phyloP scores from a whole-genome alignment of 371 early-diverging fungal genomes.

The Apophysomyces variabilis region DNA sequence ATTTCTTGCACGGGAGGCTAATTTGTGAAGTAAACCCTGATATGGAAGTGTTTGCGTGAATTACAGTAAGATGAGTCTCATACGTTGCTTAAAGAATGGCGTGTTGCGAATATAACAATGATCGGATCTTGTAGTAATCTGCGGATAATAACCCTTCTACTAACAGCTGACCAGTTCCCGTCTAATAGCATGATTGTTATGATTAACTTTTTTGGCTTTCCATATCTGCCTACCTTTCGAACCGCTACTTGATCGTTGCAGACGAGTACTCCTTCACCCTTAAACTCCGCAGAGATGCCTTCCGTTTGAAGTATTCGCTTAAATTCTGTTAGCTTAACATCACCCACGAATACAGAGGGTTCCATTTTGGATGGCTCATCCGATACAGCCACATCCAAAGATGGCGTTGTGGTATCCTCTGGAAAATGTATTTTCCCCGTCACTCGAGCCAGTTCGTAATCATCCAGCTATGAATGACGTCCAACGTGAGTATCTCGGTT shows the following conservation, averaged over 20 bases:
- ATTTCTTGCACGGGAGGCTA: no score
- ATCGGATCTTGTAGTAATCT: conserved; percentile 68
- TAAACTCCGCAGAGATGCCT: conserved; percentile 85
- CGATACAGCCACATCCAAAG: conserved; percentile 70
- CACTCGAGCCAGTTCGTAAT: conserved; percentile 79
- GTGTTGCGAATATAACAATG: conserved; percentile 65
- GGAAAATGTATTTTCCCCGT: conserved; percentile 75
- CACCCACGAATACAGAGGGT: conserved; percentile 84
- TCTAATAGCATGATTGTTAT: conserved; percentile 26
- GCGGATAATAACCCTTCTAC: conserved; percentile 62
- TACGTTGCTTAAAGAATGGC: conserved; percentile 55
- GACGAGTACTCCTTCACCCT: conserved; percentile 82
- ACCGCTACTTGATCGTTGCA: conserved; percentile 82
- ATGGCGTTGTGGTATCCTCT: conserved; percentile 71
- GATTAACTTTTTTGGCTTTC: neutral
- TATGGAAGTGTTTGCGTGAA: no score
- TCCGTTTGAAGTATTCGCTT: conserved; percentile 68
- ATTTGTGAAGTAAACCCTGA: no score
- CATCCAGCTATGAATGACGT: conserved; percentile 55
- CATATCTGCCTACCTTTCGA: conserved; percentile 53
- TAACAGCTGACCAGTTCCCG: conserved; percentile 57
- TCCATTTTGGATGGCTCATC: conserved; percentile 51
- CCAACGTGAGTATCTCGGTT: neutral
- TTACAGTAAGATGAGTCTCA: neutral
- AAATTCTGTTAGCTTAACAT: conserved; percentile 84